Conservation (phyloP, 2,329 filamentous ascomycete genomes). For the Aspergillus vadensis region DNA sequence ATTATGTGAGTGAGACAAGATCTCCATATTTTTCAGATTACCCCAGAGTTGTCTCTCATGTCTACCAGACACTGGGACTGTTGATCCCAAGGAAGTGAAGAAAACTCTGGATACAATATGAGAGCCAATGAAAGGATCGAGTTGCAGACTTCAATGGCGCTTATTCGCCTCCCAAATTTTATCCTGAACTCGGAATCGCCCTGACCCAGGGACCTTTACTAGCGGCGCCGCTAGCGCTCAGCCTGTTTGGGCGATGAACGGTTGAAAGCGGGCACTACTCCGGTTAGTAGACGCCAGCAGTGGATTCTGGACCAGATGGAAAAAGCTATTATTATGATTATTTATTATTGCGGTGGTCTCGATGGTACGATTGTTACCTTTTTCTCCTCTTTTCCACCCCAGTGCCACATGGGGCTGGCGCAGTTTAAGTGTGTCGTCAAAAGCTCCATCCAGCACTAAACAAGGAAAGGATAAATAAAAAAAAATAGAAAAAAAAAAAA, state of each 20-base stretch:
- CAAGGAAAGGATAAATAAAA: background rate
- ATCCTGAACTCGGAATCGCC: slow-evolving; percentile 13
- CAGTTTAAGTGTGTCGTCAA: background rate
- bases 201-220: slow-evolving; percentile 13
- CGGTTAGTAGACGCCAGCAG: background rate
- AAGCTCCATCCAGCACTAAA: background rate
- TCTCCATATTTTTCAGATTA: background rate
- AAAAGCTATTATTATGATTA: slow-evolving; percentile 1
- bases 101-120: background rate
- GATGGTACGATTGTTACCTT: background rate
- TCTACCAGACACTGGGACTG: background rate
- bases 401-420: slow-evolving; percentile 1
- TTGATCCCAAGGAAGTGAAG: background rate
- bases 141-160: slow-evolving; percentile 1
- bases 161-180: slow-evolving; percentile 8
- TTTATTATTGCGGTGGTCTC: slow-evolving; percentile 1
- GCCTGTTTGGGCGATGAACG: slow-evolving; percentile 13
- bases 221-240: slow-evolving; percentile 16
- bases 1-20: no score
- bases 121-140: background rate
- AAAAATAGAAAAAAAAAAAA: background rate
- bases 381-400: background rate
- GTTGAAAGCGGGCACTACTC: slow-evolving; percentile 8
- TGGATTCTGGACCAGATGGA: slow-evolving; percentile 9
- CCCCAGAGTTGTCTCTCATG: background rate